Conservation (phyloP, 2,329 filamentous ascomycete genomes). For the Thielaviopsis populi region DNA sequence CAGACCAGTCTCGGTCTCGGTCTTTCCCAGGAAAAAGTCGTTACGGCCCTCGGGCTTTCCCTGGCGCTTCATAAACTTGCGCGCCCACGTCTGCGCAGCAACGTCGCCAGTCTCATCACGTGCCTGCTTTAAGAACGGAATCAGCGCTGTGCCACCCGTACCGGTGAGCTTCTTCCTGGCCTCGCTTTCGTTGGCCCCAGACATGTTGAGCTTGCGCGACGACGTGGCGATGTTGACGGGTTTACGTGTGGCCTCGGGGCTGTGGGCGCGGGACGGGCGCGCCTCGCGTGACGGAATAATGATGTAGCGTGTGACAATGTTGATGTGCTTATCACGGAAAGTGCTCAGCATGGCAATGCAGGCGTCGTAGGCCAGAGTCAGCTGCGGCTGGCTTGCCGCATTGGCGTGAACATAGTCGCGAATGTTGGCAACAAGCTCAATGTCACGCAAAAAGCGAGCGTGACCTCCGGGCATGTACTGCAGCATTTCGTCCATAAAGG, state of each 20-base stretch:
- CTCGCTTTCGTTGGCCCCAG: neutral
- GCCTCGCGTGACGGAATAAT: slow-evolving; percentile 72
- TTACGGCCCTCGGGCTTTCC: slow-evolving; percentile 34
- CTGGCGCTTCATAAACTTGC: slow-evolving; percentile 40
- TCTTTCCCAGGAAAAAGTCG: slow-evolving; percentile 44
- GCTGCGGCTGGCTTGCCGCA: slow-evolving; percentile 43
- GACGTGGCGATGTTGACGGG: slow-evolving; percentile 48
- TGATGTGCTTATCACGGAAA: slow-evolving; percentile 87
- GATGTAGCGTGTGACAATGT: slow-evolving; percentile 91
- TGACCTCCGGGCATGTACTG: slow-evolving; percentile 93
- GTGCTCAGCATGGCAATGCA: slow-evolving; percentile 56
- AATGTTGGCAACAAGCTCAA: slow-evolving; percentile 70
- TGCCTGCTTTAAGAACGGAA: slow-evolving; percentile 92
- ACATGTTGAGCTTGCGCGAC: slow-evolving; percentile 29
- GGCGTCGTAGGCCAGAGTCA: slow-evolving; percentile 76
- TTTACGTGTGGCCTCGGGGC: slow-evolving; percentile 36
- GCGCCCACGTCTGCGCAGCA: slow-evolving; percentile 54
- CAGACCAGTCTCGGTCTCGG: slow-evolving; percentile 28
- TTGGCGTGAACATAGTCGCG: slow-evolving; percentile 57
- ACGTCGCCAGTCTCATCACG: slow-evolving; percentile 91
- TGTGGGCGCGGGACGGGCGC: slow-evolving; percentile 46
- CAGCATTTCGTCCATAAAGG: slow-evolving; percentile 95
- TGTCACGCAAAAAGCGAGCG: slow-evolving; percentile 71
- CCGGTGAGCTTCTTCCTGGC: slow-evolving; percentile 44
- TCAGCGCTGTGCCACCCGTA: slow-evolving; percentile 84